Evolutionary conservation across 148 eudicot genomes (phyloP).

Genomic region (Silene conica): DNA sequence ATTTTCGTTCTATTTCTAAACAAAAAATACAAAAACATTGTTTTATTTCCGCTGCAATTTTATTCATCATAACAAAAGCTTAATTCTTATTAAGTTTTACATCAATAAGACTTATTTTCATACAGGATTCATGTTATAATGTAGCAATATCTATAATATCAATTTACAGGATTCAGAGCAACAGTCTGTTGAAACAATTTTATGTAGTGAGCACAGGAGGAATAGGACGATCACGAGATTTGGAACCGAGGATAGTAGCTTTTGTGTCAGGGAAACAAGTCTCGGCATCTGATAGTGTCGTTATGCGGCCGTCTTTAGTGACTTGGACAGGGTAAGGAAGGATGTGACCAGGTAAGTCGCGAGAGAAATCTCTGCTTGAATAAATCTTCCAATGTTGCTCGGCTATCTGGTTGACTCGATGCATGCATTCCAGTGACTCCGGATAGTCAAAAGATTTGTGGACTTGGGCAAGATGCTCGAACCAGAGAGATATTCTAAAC

Average conservation of each 20-base stretch:
- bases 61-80: too few species aligned
- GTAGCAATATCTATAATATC: neutral
- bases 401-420: conserved; percentile 39
- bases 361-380: conserved; percentile 29
- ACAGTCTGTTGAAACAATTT: neutral
- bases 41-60: too few species aligned
- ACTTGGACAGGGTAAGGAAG: conserved; percentile 53
- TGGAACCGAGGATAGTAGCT: conserved; percentile 51
- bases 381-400: conserved; percentile 48
- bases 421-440: conserved; percentile 47
- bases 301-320: conserved; percentile 38
- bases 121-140: neutral
- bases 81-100: too few species aligned
- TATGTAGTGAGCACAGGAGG: conserved; percentile 59
- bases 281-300: conserved; percentile 34
- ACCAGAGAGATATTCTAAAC: conserved; percentile 68
- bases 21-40: too few species aligned
- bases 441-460: conserved; percentile 35
- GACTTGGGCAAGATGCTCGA: conserved; percentile 45
- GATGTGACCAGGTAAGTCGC: conserved; percentile 56
- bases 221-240: conserved; percentile 27
- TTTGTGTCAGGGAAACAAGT: conserved; percentile 60
- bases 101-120: too few species aligned
- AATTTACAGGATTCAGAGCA: neutral
- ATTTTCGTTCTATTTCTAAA: too few species aligned